These are phyloP conservation scores for Phoma sp. DNA, from an alignment of 2,329 filamentous ascomycete species.

Conservation along the genomic window DNA sequence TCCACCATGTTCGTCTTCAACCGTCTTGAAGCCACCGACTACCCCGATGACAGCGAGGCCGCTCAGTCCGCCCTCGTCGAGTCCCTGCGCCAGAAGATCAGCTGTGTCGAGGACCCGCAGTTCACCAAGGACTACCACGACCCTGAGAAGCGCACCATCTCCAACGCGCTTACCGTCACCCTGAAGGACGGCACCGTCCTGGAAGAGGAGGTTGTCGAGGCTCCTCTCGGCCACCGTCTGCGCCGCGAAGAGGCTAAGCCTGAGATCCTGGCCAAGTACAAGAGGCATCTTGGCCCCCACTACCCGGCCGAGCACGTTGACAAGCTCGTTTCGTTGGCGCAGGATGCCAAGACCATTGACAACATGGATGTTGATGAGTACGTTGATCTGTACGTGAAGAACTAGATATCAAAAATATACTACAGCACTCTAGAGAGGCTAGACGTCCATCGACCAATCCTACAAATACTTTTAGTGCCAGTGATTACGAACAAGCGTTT, in stretches of 20 bases:
- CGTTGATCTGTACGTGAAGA: conserved; percentile 80
- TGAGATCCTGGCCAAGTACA: conserved; percentile 93
- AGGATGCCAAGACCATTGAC: conserved; percentile 77
- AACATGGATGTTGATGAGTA: conserved; percentile 88
- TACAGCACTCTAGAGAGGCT: neutral
- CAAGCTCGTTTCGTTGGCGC: conserved; percentile 80
- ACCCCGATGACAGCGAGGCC: conserved; percentile 89
- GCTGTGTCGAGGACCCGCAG: conserved; percentile 93
- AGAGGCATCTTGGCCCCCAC: conserved; percentile 87
- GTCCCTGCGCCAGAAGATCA: conserved; percentile 89
- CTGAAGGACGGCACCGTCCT: conserved; percentile 93
- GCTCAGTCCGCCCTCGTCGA: conserved; percentile 90
- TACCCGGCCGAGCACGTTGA: conserved; percentile 78
- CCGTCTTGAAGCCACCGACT: conserved; percentile 91
- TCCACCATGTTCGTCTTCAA: conserved; percentile 95
- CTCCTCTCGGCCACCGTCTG: conserved; percentile 89
- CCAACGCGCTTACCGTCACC: conserved; percentile 93
- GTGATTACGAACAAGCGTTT: too few relatives aligned
- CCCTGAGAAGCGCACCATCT: conserved; percentile 90
- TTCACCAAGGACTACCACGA: conserved; percentile 97
- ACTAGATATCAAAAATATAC: conserved; percentile 33
- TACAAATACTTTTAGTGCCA: too few relatives aligned
- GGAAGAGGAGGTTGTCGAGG: conserved; percentile 90
- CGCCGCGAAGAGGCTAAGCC: conserved; percentile 97
- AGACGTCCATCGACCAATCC: neutral